Evolutionary conservation across 495 filamentous ascomycete genomes (phyloP).

Genomic region (Talaromyces proteolyticus): DNA sequence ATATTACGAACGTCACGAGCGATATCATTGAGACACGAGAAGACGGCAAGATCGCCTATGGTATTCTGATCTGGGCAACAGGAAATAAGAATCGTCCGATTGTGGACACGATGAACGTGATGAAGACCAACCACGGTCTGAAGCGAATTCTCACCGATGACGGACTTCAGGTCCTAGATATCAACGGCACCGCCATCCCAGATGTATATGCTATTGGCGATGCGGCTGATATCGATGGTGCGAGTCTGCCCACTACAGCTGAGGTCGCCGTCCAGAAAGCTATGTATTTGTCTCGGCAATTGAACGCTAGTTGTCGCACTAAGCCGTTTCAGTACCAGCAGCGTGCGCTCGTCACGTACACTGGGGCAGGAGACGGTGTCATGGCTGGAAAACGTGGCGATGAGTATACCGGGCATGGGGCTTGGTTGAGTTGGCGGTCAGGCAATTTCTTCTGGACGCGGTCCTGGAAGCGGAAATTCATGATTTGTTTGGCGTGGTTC

Average conservation of each 20-base stretch:
- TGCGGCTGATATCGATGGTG: slow-evolving; percentile 19
- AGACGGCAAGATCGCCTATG: slow-evolving; percentile 15
- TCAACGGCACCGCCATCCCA: not conserved
- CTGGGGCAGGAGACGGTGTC: not conserved
- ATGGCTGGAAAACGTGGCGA: not conserved
- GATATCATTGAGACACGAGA: slow-evolving; percentile 19
- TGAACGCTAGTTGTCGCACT: not conserved
- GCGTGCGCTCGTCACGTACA: not conserved
- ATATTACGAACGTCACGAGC: slow-evolving; percentile 18
- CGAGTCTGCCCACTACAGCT: slow-evolving; percentile 17
- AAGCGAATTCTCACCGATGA: slow-evolving; percentile 21
- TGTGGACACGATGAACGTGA: slow-evolving; percentile 14
- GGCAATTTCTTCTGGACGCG: not conserved
- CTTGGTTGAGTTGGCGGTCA: not conserved
- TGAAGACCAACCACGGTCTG: slow-evolving; percentile 15
- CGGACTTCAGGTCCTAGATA: slow-evolving; percentile 14
- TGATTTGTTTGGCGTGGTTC: not conserved
- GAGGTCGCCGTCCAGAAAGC: slow-evolving; percentile 26
- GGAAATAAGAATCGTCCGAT: slow-evolving; percentile 18
- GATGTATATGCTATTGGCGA: slow-evolving; percentile 22
- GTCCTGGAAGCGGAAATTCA: not conserved
- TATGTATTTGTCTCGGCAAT: slow-evolving; percentile 11
- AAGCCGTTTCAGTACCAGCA: not conserved
- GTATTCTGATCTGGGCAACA: slow-evolving; percentile 26
- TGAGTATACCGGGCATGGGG: not conserved